Conservation (phyloP, 148 eudicot genomes). For the Selenicereus undatus region DNA sequence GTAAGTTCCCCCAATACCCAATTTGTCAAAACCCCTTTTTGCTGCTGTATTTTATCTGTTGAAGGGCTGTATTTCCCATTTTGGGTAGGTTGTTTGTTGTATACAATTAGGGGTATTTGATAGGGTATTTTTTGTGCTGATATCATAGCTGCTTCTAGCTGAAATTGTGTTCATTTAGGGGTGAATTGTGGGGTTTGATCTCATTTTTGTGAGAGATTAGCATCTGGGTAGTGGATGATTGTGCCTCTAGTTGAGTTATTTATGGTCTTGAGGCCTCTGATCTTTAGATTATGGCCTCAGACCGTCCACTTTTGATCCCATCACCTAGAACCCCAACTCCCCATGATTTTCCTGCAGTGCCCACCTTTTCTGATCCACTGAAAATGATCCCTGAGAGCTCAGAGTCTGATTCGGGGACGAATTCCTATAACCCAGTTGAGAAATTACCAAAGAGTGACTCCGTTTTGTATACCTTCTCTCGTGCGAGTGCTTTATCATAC, state of each 20-base stretch:
- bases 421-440: conserved; percentile 30
- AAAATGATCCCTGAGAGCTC: conserved; percentile 25
- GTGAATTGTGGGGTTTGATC: conserved; percentile 9
- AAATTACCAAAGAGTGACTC: conserved; percentile 29
- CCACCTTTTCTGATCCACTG: conserved; percentile 35
- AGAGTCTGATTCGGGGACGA: conserved; percentile 39
- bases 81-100: background rate
- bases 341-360: conserved; percentile 30
- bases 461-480: conserved; percentile 35
- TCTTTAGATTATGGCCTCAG: conserved; percentile 49
- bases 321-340: conserved; percentile 42
- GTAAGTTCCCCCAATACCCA: conserved; percentile 22
- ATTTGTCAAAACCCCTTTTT: conserved; percentile 1
- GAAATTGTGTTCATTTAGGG: background rate
- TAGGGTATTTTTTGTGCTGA: background rate
- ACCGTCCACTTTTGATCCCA: conserved; percentile 49
- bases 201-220: conserved; percentile 20
- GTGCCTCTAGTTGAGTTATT: conserved; percentile 27
- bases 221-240: conserved; percentile 32
- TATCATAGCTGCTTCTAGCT: background rate
- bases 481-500: conserved; percentile 26
- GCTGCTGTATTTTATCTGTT: background rate
- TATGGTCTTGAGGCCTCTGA: conserved; percentile 36
- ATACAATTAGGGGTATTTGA: background rate
- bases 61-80: background rate